Base-by-base conservation (phyloP, 1,284 basidiomycete genomes). In the Apiotrichum veenhuisii region DNA sequence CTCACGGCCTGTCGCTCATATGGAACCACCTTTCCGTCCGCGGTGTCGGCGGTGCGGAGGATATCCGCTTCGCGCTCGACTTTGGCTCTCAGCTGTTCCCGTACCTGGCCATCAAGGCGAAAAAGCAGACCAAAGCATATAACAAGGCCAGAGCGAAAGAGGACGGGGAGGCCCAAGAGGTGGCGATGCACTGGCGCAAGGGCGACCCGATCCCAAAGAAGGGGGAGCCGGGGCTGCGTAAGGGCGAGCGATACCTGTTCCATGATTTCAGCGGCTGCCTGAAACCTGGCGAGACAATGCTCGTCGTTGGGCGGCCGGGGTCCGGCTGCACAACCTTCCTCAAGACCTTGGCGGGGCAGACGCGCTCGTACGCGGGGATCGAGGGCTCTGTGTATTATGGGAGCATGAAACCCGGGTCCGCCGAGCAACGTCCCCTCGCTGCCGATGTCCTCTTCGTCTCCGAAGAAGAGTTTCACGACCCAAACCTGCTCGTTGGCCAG, bases 261-360 rank as follows among this genome's bases (percentile, higher is more conserved):
- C 64, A 70, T 38, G 67, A 68, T 42, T 68, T 70, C 43, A 59
- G 46, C 5, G 71, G 72, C 33, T 45, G 67, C 1, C 66, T 75
- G n/a, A 58, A 64, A 37, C 59, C 71, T 3, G 72, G 71, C 42
- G 73, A 76, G 61, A 73, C 73, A 71, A 68, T 72, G 63, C 63
- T 77, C 43, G 71, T 70, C 41, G 64, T 77, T 8, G 75, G 70
- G 11, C 65, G 77, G 43, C 78, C 78, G 0, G 78, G 77, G 17
- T 62, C 67, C 4, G 79, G 78, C 18, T 78, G 76, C 62, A 75
- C 75, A 9, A 79, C 79, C 1, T 75, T 80, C 61, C 72, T 80
- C 66, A 77, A 78, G 59, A 67, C 76, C 14, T 66, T 80, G 8
- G 68, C 76, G n/a, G 75, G 77, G 41, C 66, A 77, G 40, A 68